Base-by-base conservation (phyloP, 768 basidiomycete species). In the Mycena venus region DNA sequence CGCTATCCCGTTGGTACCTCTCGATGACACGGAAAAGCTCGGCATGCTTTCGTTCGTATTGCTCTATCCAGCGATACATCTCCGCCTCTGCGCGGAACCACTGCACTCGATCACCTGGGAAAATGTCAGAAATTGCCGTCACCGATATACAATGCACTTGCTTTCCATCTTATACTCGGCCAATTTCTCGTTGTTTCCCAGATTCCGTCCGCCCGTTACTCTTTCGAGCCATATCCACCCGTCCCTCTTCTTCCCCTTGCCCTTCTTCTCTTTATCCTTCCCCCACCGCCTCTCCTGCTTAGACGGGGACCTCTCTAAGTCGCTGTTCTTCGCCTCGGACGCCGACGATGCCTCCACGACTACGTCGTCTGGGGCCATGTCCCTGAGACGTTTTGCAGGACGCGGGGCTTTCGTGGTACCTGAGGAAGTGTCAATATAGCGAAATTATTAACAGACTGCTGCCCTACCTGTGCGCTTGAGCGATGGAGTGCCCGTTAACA, bases 21-120 rank as follows among this genome's bases (percentile, higher is more conserved):
- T 34, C 53, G 31, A 55, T 55, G 53, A 59, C 63, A 1, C 61
- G 69, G 21, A 61, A n/a, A 19, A 70, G 32, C 23, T 70, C 69
- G 2, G 60, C 60, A 21, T 70, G 59, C 47, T 53, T 40, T 34
- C 60, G 60, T 56, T 40, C 23, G 31, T n/a, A n/a, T n/a, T n/a
- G n/a, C n/a, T n/a, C n/a, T n/a, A n/a, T n/a, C n/a, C n/a, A n/a
- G n/a, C n/a, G n/a, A n/a, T n/a, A n/a, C n/a, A n/a, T n/a, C n/a
- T n/a, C n/a, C n/a, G n/a, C n/a, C n/a, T n/a, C n/a, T n/a, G n/a
- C n/a, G n/a, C 34, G 70, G 55, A 72, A 65, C 51, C 60, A 72
- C 47, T 72, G 71, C 38, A 73, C 71, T 19, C 61, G 71, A 44
- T 73, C 71, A 60, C 71, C 71, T 73, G 10, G 55, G 9, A 65